These are phyloP conservation scores for Starmerella cellae DNA, from an alignment of 805 yeast species.

Conservation along the genomic window DNA sequence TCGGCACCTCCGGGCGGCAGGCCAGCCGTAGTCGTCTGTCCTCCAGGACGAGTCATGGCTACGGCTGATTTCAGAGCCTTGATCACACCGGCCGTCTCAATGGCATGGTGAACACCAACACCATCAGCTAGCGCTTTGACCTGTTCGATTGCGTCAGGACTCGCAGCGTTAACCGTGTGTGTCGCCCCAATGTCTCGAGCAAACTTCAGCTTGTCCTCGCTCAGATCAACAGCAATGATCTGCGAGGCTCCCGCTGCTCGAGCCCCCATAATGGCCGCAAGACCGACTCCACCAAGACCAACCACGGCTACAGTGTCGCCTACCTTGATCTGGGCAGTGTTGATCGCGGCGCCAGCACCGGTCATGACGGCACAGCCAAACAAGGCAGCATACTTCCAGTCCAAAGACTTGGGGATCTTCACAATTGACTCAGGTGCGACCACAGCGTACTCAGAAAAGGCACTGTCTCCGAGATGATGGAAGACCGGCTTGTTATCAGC, in stretches of 20 bases:
- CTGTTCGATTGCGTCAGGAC: constrained; percentile 56
- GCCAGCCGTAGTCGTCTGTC: constrained; percentile 86
- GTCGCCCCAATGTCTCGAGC: constrained; percentile 86
- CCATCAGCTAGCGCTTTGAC: constrained; percentile 87
- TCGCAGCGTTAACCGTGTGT: constrained; percentile 75
- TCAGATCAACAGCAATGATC: constrained; percentile 71
- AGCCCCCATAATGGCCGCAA: constrained; percentile 93
- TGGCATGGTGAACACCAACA: constrained; percentile 76
- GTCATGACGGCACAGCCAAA: constrained; percentile 98
- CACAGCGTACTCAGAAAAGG: constrained; percentile 92
- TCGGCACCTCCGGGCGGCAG: constrained; percentile 98
- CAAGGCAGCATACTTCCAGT: constrained; percentile 74
- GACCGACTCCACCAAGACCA: constrained; percentile 96
- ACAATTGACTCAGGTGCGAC: constrained; percentile 96
- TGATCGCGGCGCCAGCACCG: constrained; percentile 94
- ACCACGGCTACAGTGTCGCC: constrained; percentile 93
- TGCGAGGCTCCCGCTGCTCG: constrained; percentile 65
- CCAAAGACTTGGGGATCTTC: constrained; percentile 72
- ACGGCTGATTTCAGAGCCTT: constrained; percentile 88
- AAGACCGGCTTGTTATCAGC: constrained; percentile 58
- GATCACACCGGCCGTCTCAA: constrained; percentile 96
- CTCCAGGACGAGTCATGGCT: constrained; percentile 96
- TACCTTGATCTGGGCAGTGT: constrained; percentile 75
- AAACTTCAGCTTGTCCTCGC: constrained; percentile 72
- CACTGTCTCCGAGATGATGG: constrained; percentile 97